Base-by-base conservation (phyloP, 208 protist genomes). In the Willaertia magna region DNA sequence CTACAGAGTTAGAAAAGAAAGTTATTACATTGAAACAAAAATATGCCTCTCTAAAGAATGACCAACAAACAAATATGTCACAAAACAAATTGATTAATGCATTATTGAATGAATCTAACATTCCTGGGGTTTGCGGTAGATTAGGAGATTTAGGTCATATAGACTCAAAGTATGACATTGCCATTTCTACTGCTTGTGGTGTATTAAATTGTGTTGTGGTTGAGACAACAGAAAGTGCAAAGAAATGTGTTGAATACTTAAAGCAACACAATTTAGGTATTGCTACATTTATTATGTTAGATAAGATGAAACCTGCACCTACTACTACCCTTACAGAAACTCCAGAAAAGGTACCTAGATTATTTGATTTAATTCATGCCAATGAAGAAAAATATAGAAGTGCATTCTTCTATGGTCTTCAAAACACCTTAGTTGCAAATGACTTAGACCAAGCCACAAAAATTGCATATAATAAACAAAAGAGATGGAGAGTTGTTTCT, bases 141-240 rank as follows among this genome's bases (percentile, higher is more conserved):
- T 92, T 99, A 40, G 97, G 98, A 20, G 94, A 98, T 88, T 93
- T 99, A 4, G 98, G 98, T 79, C 91, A 93, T 30, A 99, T 99
- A 81, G 94, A 97, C 49, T 91, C 92, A 59, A 89, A 91, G 79
- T 99, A 98, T 90, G 98, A 99, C 89, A 91, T 99, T 46, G 98
- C 98, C 11, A 95, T 99, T 20, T 97, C 96, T 2, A 98, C 98
- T 16, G 97, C 95, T 12, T 96, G 94, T 67, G 90, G 91, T n/a
- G 51, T 85, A 20, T 94, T 99, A 84, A 93, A 98, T 85, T 93
- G 96, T 85, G 96, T 99, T 88, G 97, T 99, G 9, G 98, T 99
- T 1, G 97, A 99, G 82, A 97, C 94, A 67, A 93, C 93, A 6
- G 89, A 92, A 4, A 95, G 94, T 11, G 98, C 94, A 0, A 91